A percentile compares a stretch with the other conserved stretches of the same genome.
Evolutionary conservation across 2,329 filamentous ascomycete species (phyloP).

Genomic region (Colletotrichum sidae): DNA sequence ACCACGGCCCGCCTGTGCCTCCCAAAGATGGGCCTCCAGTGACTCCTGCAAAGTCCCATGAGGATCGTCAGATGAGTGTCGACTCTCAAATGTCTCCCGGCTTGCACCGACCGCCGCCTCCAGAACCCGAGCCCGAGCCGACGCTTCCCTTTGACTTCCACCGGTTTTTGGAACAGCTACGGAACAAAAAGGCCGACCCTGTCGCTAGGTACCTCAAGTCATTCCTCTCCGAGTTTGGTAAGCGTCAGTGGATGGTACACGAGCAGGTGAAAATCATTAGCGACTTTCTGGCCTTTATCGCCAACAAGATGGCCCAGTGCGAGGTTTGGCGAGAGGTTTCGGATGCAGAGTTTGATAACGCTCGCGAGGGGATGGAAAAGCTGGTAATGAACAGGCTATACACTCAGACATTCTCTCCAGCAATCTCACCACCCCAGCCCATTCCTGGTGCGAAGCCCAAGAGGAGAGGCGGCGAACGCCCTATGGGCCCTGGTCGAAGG

Average conservation of each 20-base stretch:
- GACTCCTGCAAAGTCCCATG: conserved; percentile 50
- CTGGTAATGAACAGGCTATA: conserved; percentile 98
- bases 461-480: conserved; percentile 74
- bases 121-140: conserved; percentile 82
- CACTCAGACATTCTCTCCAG: conserved; percentile 94
- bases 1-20: conserved; percentile 67
- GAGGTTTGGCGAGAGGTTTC: conserved; percentile 97
- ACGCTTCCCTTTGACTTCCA: conserved; percentile 96
- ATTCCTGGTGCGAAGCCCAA: conserved; percentile 76
- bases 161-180: conserved; percentile 92
- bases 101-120: conserved; percentile 73
- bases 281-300: conserved; percentile 96
- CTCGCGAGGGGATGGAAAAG: conserved; percentile 98
- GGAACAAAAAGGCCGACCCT: conserved; percentile 97
- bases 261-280: conserved; percentile 99
- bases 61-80: conserved; percentile 48
- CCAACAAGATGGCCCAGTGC: conserved; percentile 97
- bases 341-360: conserved; percentile 98
- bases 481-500: conserved; percentile 82
- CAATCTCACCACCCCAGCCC: conserved; percentile 84
- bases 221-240: conserved; percentile 93
- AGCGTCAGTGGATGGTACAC: conserved; percentile 99
- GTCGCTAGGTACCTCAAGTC: conserved; percentile 96
- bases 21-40: conserved; percentile 67
- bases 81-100: conserved; percentile 60